Conservation (phyloP, 164 flowering plant genomes). For the Malania oleifera region DNA sequence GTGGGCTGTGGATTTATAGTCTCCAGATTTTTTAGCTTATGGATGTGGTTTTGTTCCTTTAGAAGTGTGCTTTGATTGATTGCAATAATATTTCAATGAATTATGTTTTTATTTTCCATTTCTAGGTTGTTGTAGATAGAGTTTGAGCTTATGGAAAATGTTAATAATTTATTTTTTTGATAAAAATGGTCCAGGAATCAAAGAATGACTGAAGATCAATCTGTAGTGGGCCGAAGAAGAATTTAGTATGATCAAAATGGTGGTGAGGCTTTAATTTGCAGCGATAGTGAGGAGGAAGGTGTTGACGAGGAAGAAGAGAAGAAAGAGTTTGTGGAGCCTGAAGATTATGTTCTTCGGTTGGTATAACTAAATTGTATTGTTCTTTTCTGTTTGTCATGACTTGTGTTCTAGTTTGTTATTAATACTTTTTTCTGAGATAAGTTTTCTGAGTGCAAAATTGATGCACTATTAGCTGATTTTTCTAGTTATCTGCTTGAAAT, state of each 20-base stretch:
- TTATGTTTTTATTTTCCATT: too few species aligned
- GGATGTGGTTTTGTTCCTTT: too few species aligned
- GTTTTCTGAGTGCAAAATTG: too few species aligned
- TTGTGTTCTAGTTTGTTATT: neutral
- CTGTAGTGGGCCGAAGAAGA: slow-evolving; percentile 92
- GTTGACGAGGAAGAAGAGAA: slow-evolving; percentile 86
- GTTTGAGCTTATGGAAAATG: too few species aligned
- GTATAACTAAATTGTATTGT: slow-evolving; percentile 32
- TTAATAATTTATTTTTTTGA: neutral
- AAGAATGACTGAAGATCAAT: slow-evolving; percentile 98
- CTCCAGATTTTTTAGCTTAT: too few species aligned
- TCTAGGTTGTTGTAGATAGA: too few species aligned
- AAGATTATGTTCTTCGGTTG: slow-evolving; percentile 89
- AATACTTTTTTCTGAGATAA: neutral
- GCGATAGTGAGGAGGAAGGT: slow-evolving; percentile 95
- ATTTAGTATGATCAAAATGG: slow-evolving; percentile 97
- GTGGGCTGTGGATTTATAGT: too few species aligned
- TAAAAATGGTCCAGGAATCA: slow-evolving; percentile 66
- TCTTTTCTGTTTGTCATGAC: neutral
- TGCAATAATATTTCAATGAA: too few species aligned
- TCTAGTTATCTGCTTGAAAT: too few species aligned
- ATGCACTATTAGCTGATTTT: neutral
- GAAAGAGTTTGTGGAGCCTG: slow-evolving; percentile 61
- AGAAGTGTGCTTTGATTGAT: too few species aligned
- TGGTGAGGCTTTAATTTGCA: slow-evolving; percentile 95